Percentiles rank a stretch among this genome's conserved stretches.
These are phyloP conservation scores for Cadophora luteo-olivacea DNA, from an alignment of 2,329 filamentous ascomycete genomes.

Conservation along the genomic window DNA sequence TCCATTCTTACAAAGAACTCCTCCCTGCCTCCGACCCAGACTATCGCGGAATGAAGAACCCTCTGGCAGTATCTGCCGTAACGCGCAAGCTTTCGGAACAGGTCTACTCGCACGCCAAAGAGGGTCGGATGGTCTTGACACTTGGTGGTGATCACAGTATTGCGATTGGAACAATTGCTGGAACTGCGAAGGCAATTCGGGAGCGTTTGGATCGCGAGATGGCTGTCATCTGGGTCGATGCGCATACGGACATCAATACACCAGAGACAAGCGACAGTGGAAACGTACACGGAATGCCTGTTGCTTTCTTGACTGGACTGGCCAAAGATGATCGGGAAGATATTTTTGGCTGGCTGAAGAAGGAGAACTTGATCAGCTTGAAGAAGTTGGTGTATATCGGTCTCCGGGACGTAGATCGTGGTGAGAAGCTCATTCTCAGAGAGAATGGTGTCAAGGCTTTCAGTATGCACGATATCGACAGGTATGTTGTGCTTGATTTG, in stretches of 20 bases:
- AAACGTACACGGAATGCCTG: constrained; percentile 98
- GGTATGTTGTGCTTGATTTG: constrained; percentile 55
- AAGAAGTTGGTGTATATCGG: constrained; percentile 97
- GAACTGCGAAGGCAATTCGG: constrained; percentile 83
- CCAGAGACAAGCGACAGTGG: constrained; percentile 89
- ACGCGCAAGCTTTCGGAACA: constrained; percentile 81
- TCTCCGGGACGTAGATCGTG: constrained; percentile 88
- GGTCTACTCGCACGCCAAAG: constrained; percentile 83
- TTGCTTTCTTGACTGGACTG: constrained; percentile 87
- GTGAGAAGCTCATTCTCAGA: constrained; percentile 89
- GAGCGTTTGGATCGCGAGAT: constrained; percentile 85
- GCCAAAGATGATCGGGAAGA: constrained; percentile 77
- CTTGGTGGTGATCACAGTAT: constrained; percentile 97
- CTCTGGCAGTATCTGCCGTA: constrained; percentile 83
- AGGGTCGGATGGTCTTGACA: constrained; percentile 88
- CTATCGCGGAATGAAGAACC: constrained; percentile 93
- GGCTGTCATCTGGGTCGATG: constrained; percentile 98
- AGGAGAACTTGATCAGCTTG: constrained; percentile 71
- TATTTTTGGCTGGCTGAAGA: constrained; percentile 87
- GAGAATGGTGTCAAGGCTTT: constrained; percentile 95
- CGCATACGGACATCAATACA: constrained; percentile 97
- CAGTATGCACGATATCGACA: constrained; percentile 97
- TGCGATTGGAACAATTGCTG: constrained; percentile 90
- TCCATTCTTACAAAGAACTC: constrained; percentile 82
- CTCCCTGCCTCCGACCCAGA: constrained; percentile 75